These are phyloP conservation scores for Furcasterigmium sp. DNA, from an alignment of 2,329 filamentous ascomycete species.

Conservation along the genomic window DNA sequence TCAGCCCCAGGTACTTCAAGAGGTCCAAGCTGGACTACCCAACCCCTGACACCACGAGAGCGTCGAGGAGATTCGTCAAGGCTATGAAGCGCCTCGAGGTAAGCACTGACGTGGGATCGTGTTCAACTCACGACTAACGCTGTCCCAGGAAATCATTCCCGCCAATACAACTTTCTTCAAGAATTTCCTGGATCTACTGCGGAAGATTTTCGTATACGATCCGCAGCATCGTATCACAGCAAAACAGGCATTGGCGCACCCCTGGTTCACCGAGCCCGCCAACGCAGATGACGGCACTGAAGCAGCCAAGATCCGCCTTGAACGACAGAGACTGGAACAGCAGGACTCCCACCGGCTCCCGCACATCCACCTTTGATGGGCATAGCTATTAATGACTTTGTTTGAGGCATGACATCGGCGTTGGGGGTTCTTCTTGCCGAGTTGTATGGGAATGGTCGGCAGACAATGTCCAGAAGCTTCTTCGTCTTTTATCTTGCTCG, in stretches of 20 bases:
- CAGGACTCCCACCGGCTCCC: constrained; percentile 16
- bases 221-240: constrained; percentile 61
- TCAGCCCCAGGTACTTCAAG: constrained; percentile 55
- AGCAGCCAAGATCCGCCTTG: constrained; percentile 57
- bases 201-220: constrained; percentile 65
- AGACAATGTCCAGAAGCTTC: not conserved
- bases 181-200: constrained; percentile 59
- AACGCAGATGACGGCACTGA: constrained; percentile 63
- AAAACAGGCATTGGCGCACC: constrained; percentile 59
- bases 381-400: not conserved
- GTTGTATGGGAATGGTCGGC: not conserved
- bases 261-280: constrained; percentile 62
- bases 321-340: constrained; percentile 40
- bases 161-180: constrained; percentile 52
- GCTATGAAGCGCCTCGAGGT: constrained; percentile 67
- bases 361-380: constrained; percentile 8
- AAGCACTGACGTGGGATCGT: constrained; percentile 22
- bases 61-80: constrained; percentile 62
- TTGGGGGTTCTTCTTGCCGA: constrained; percentile 7
- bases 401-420: constrained; percentile 13
- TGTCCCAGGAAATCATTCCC: constrained; percentile 57
- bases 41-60: constrained; percentile 55
- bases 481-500: too few species aligned
- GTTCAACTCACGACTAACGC: too few species aligned
- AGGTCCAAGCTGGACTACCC: constrained; percentile 61